Percentiles rank a stretch among this genome's conserved stretches.
These are phyloP conservation scores for Hypoxylon sp. DNA, from an alignment of 2,329 filamentous ascomycete species.

Conservation along the genomic window DNA sequence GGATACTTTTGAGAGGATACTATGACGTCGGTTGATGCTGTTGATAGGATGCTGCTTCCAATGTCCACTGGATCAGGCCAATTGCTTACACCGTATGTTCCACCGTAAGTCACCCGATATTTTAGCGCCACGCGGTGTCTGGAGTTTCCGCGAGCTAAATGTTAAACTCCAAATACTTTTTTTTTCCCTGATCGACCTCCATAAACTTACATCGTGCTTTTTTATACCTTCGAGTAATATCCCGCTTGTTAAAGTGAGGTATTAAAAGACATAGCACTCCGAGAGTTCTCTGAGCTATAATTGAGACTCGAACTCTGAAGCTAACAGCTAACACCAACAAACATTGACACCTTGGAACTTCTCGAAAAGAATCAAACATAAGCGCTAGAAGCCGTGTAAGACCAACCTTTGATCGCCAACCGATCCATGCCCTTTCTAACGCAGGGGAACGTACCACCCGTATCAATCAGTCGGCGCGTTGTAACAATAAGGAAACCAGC, in stretches of 20 bases:
- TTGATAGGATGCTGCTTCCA: neutral
- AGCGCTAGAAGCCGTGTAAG: conserved; percentile 35
- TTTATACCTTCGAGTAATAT: conserved; percentile 1
- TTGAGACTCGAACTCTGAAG: conserved; percentile 15
- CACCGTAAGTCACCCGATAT: conserved; percentile 10
- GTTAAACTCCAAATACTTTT: neutral
- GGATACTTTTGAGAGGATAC: conserved; percentile 7
- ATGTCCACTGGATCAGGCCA: neutral
- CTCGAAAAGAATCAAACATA: conserved; percentile 17
- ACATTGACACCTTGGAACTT: neutral
- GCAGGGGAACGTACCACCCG: conserved; percentile 43
- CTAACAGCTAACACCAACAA: conserved; percentile 4
- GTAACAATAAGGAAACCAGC: conserved; percentile 41
- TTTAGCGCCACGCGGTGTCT: conserved; percentile 12
- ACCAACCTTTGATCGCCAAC: conserved; percentile 28
- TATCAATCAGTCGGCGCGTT: conserved; percentile 45
- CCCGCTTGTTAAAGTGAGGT: neutral
- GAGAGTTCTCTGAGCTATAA: neutral
- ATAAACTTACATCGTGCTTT: neutral
- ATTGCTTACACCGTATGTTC: neutral
- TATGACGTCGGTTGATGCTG: conserved; percentile 11
- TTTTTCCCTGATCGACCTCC: neutral
- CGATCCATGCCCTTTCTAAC: conserved; percentile 35
- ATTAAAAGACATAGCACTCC: neutral
- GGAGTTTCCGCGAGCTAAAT: neutral